Base-by-base conservation (phyloP, 805 yeast genomes). In the Metschnikowia cubensis region DNA sequence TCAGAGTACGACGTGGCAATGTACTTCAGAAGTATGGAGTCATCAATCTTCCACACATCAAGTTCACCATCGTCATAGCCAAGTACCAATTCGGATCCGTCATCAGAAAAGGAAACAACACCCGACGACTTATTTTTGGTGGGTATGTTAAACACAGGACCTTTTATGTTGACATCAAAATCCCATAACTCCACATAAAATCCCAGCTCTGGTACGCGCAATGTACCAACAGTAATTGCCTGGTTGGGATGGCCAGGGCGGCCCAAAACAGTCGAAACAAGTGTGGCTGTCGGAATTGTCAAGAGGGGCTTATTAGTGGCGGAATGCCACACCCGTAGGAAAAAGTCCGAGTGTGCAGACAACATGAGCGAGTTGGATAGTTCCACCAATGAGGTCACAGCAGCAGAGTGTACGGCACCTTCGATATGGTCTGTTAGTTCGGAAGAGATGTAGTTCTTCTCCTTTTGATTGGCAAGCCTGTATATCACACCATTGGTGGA, bases 131-230 rank as follows among this genome's bases (percentile, higher is more conserved):
- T 38, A 14, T 53, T 42, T 13, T 40, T n/a, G 25, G 53, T 42
- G 5, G 57, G 52, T 20, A 57, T 45, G 8, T 44, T 29, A 14
- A 49, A 49, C 2, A 57, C 43, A 11, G 60, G 59, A 8, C 50
- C 40, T 33, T 43, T 25, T 7, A 51, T 33, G 22, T 36, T 44
- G 29, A 48, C 52, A n/a, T 47, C 46, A 21, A 57, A 40, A 39
- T 57, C 60, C 60, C 60, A 57, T 21, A 56, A 53, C 42, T 57
- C 56, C 7, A 56, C 54, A 34, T 44, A 47, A 17, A 53, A 38
- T 10, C 54, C 51, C 20, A 38, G 17, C 6, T 50, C 46, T 0
- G 59, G 57, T n/a, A 53, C 51, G 7, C 44, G 50, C 21, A 54
- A 33, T n/a, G 45, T 36, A 7, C 59, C 52, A 7, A 47, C 15